Evolutionary conservation across 176 grass and related monocot genomes (phyloP), one percentile per base, ranked within the genome.

Genomic region (Triticum timopheevii): DNA sequence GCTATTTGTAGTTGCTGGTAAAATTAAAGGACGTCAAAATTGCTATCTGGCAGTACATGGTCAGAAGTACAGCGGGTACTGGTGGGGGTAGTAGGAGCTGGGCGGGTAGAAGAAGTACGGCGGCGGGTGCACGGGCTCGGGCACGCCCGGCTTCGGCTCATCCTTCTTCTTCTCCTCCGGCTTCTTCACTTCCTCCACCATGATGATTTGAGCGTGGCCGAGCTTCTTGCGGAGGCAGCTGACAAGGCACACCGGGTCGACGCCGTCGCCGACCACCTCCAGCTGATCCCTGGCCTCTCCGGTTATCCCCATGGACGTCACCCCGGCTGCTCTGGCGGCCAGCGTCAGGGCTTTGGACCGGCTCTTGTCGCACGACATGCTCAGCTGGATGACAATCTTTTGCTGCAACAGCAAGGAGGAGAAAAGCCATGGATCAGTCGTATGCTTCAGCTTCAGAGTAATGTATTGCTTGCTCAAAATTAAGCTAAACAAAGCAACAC

Each of bases 321-420:
- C 87, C 22, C 95, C 85, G 62, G 20, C 15, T 65, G 39, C 23
- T 68, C 82, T 78, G 27, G 86, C 86, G 33, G 44, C 90, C 39
- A 86, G 5, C 28, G 69, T 28, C 79, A 92, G 86, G 13, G 90
- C 83, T 22, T 89, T 89, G 5, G 34, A 47, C 59, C 83, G 72
- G 65, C 76, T 49, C 47, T 78, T 87, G 3, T 93, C 88, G 76
- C 82, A 83, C 20, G 80, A 16, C 88, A 93, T 89, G 80, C 71
- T 85, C 24, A 92, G 20, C 69, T 72, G 83, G 72, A 95, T 90
- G 8, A 93, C 82, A 31, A 95, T 93, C 86, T 92, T 85, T 86
- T 88, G 82, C 93, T 95, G 88, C 86, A 61, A 23, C 10, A 64
- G 8, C 3, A 25, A 30, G 1, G 8, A 39, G 7, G 2, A 72